Evolutionary conservation across 2,329 filamentous ascomycete species (phyloP), one percentile per base, ranked within the genome.

Genomic region (Phymatotrichopsis omnivora): DNA sequence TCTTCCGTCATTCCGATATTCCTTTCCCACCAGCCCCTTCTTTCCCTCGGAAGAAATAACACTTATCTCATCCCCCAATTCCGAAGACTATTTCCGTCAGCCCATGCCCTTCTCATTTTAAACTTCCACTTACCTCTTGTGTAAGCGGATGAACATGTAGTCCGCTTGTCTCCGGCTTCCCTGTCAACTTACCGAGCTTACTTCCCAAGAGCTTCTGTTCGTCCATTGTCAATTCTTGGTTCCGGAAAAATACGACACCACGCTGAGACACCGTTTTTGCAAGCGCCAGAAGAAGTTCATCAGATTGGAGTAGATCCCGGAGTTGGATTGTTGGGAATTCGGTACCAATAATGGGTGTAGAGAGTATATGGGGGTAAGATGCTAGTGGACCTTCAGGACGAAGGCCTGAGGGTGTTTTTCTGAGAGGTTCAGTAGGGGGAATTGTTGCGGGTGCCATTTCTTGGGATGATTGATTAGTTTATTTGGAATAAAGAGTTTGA

Each of bases 191-290:
- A 7, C 78, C 78, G 2, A 82, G 67, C 1, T 69, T 67, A 10
- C 75, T 67, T 25, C 74, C 73, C 0, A 84, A 67, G 42, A 76
- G 65, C 63, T 84, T 84, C 57, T 81, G 77, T 2, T 78, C 68
- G 1, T 76, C 73, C 57, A 80, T 72, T 52, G 69, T 71, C 28
- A 82, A 62, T 57, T 75, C 64, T 53, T 84, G 79, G 23, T 72
- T 69, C 16, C 78, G 73, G 64, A 83, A 80, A 65, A 82, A 81
- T 24, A 82, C 77, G 3, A 83, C 79, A 7, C 78, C 78, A 0
- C 79, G 73, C 49, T 75, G 72, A 1, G 78, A 82, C 53, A 83
- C 78, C 1, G 75, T 80, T 49, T 82, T 76, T 27, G 77, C 80
- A 0, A 85, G 65, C 55, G 83, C 80, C 1, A 74, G 70, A 19